Base-by-base conservation (phyloP, 352 stramenopile species). In the Globisporangium radiosum region DNA sequence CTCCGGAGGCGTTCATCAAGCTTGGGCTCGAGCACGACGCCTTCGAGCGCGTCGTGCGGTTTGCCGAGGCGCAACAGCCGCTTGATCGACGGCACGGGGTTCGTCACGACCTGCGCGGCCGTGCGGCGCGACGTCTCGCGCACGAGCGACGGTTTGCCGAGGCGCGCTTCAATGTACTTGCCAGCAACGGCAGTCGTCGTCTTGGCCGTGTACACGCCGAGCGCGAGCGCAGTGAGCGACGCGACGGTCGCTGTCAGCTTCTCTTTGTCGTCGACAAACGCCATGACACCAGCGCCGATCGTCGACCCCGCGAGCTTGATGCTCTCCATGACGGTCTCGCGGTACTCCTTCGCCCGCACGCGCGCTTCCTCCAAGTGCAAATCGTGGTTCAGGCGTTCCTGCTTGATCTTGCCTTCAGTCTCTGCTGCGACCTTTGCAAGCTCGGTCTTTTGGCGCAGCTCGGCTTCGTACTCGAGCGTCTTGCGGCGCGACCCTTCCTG, bases 381-480 rank as follows among this genome's bases (percentile, higher is more conserved):
- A 73, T 99, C 97, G 79, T 99, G 95, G 81, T 99, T 99, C 45
- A 98, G 75, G 53, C 97, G 92, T 75, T 99, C 96, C 76, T 99
- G 95, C 65, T 96, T 92, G 72, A 98, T 98, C 55, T 81, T 81
- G 13, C 94, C 96, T 64, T 98, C 92, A 5, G 96, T 90, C 73
- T 99, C 96, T 14, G 97, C 97, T 17, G 94, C 79, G 11, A 98
- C 96, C 66, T 97, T 98, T 63, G 94, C 92, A 37, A 99, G 69
- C 72, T 99, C 96, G 1, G 95, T 98, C 70, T 95, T 87, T 62
- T 95, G 88, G 47, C 94, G 82, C 58, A 98, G 73, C 68, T 98
- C 91, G 33, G 95, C 94, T 76, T 99, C 97, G 67, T 99, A 97
- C 71, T 99, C 95, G 48, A 98, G 84, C 17, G 96, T 99, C 78